Evolutionary conservation across 768 basidiomycete species (phyloP).

Genomic region (Kondoa malvinella): DNA sequence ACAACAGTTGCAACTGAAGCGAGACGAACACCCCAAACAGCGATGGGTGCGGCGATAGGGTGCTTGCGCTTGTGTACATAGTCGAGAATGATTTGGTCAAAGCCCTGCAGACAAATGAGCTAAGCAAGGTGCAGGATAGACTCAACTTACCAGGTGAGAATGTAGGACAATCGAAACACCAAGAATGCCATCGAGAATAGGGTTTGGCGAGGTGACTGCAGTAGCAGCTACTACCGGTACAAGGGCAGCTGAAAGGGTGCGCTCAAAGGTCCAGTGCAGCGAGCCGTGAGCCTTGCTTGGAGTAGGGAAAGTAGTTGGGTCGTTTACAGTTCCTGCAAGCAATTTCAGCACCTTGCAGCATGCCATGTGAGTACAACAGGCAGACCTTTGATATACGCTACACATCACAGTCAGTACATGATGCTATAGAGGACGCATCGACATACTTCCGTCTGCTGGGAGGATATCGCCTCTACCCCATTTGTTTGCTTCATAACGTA

Average conservation of each 20-base stretch:
- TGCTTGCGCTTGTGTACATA: slow-evolving; percentile 89
- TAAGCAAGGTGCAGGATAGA: not conserved
- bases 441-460: not conserved
- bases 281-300: slow-evolving; percentile 63
- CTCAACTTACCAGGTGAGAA: slow-evolving; percentile 65
- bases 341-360: slow-evolving; percentile 3
- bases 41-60: slow-evolving; percentile 53
- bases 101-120: slow-evolving; percentile 37
- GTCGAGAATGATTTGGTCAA: slow-evolving; percentile 61
- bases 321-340: slow-evolving; percentile 78
- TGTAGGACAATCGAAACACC: slow-evolving; percentile 78
- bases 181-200: slow-evolving; percentile 74
- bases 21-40: slow-evolving; percentile 58
- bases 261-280: slow-evolving; percentile 85
- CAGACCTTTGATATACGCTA: slow-evolving; percentile 15
- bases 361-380: not conserved
- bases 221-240: slow-evolving; percentile 77
- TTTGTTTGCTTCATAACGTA: not conserved
- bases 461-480: not conserved
- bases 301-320: slow-evolving; percentile 74
- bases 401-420: not conserved
- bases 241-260: slow-evolving; percentile 67
- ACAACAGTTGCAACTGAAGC: slow-evolving; percentile 65
- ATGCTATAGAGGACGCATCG: not conserved
- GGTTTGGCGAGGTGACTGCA: slow-evolving; percentile 62